A percentile compares a stretch with the other conserved stretches of the same genome.
Conservation (phyloP, 202 grass and related monocot species). For the Schoenoplectus triqueter region DNA sequence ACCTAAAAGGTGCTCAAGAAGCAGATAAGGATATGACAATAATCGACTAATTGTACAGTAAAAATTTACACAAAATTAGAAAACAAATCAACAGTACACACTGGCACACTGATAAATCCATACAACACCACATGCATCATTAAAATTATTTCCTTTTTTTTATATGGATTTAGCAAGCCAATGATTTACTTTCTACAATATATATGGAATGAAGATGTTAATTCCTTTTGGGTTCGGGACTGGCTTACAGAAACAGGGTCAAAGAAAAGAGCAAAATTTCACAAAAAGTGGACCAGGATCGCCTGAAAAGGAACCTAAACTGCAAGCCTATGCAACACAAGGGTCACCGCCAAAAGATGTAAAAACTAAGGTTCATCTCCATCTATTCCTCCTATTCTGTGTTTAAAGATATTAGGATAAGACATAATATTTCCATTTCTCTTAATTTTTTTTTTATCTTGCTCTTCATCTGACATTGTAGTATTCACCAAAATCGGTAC, state of each 20-base stretch:
- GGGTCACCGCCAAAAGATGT: slow-evolving; percentile 28
- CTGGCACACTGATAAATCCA: background rate
- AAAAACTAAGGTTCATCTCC: slow-evolving; percentile 8
- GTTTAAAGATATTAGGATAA: background rate
- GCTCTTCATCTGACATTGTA: background rate
- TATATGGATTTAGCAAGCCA: background rate
- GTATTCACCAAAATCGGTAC: slow-evolving; percentile 4
- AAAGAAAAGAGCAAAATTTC: slow-evolving; percentile 38
- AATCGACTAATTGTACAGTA: background rate
- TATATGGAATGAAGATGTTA: background rate
- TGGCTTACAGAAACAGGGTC: slow-evolving; percentile 21
- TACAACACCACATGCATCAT: background rate
- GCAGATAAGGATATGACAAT: slow-evolving; percentile 1
- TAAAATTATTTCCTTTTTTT: background rate
- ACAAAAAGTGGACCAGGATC: slow-evolving; percentile 26
- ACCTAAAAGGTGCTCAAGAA: background rate
- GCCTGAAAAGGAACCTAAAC: slow-evolving; percentile 6
- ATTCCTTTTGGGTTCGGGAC: slow-evolving; percentile 5
- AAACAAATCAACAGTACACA: background rate
- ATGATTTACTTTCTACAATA: background rate
- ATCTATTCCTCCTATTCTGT: too few relatives aligned
- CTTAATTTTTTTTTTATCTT: background rate
- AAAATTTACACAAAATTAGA: slow-evolving; percentile 14
- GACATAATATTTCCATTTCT: background rate
- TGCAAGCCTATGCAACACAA: background rate